Conservation (phyloP, 2,329 filamentous ascomycete genomes). For the Ophiocordyceps polyrhachis-furcata region DNA sequence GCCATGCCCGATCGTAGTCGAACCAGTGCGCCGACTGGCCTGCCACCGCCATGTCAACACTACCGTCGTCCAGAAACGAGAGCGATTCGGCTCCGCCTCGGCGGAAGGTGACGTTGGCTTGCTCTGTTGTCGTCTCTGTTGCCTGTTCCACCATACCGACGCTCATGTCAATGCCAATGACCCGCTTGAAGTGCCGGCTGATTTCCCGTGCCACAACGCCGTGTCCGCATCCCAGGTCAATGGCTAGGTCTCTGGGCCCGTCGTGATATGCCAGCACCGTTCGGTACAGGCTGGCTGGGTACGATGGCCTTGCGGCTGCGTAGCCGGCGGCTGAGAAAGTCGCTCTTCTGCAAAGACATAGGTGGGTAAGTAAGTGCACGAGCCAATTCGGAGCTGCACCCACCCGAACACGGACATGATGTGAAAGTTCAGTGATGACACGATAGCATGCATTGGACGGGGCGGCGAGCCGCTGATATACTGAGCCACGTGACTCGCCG, state of each 20-base stretch:
- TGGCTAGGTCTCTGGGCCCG: conserved; percentile 12
- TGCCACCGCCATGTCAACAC: conserved; percentile 31
- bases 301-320: conserved; percentile 39
- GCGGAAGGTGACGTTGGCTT: conserved; percentile 27
- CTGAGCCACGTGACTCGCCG: background rate
- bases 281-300: conserved; percentile 34
- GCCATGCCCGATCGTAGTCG: conserved; percentile 35
- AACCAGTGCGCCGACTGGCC: conserved; percentile 51
- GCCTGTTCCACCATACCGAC: conserved; percentile 36
- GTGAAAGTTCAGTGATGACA: background rate
- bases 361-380: background rate
- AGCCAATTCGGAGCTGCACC: conserved; percentile 4
- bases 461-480: background rate
- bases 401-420: conserved; percentile 31
- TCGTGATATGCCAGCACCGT: conserved; percentile 35
- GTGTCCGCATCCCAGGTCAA: conserved; percentile 48
- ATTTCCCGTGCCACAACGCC: conserved; percentile 37
- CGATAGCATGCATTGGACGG: background rate
- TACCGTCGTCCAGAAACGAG: conserved; percentile 25
- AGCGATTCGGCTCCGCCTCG: conserved; percentile 35
- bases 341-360: conserved; percentile 22
- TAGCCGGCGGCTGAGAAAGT: conserved; percentile 38
- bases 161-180: conserved; percentile 38
- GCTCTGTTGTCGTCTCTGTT: conserved; percentile 15
- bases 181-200: conserved; percentile 28